Percentiles rank a stretch among this genome's conserved stretches.
These are phyloP conservation scores for Peterozyma xylosa DNA, from an alignment of 805 yeast species.

Conservation along the genomic window DNA sequence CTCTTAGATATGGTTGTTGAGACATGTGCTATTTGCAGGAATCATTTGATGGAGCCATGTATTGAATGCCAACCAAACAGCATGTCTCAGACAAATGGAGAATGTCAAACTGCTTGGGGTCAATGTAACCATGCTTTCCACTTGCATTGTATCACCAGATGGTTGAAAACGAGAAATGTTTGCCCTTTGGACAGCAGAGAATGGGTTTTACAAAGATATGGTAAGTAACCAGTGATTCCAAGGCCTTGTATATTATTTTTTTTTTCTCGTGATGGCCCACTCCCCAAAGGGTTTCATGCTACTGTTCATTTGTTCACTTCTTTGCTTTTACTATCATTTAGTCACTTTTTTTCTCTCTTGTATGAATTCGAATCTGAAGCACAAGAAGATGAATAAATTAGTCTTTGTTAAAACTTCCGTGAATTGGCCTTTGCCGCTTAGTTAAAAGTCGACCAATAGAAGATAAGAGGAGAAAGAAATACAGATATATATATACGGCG, in stretches of 20 bases:
- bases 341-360: too few species aligned
- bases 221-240: slow-evolving; percentile 1
- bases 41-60: slow-evolving; percentile 97
- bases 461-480: too few species aligned
- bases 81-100: slow-evolving; percentile 52
- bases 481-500: too few species aligned
- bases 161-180: slow-evolving; percentile 92
- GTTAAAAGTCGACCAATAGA: background rate
- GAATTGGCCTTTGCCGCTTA: background rate
- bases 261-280: background rate
- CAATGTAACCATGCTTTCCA: slow-evolving; percentile 98
- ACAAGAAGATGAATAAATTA: too few species aligned
- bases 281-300: background rate
- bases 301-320: too few species aligned
- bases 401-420: background rate
- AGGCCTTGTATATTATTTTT: background rate
- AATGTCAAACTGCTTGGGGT: slow-evolving; percentile 97
- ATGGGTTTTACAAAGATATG: slow-evolving; percentile 43
- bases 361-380: too few species aligned
- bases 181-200: slow-evolving; percentile 95
- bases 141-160: slow-evolving; percentile 89
- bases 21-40: slow-evolving; percentile 96
- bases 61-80: slow-evolving; percentile 91
- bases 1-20: slow-evolving; percentile 70
- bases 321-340: too few species aligned